Evolutionary conservation across 768 basidiomycete species (phyloP).

Genomic region (Boletus insuetus): DNA sequence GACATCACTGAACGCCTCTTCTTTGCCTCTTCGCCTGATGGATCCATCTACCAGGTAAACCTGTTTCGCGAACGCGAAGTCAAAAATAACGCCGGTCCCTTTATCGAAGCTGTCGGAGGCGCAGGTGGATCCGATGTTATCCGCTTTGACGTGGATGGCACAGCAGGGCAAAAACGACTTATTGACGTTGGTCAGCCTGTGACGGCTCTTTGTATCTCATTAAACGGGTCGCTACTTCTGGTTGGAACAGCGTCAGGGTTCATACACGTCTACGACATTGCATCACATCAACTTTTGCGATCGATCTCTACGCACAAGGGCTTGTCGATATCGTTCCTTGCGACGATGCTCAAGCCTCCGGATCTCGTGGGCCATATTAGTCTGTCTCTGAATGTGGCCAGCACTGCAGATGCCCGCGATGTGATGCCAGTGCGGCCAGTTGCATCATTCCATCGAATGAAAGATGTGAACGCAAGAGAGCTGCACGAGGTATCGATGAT

Average conservation of each 20-base stretch:
- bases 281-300: conserved; percentile 87
- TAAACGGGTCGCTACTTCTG: conserved; percentile 76
- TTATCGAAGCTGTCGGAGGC: conserved; percentile 72
- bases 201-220: conserved; percentile 70
- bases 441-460: conserved; percentile 69
- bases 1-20: conserved; percentile 86
- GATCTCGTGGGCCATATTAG: conserved; percentile 83
- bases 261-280: conserved; percentile 81
- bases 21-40: conserved; percentile 78
- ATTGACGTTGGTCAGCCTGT: conserved; percentile 72
- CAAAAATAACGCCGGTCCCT: conserved; percentile 44
- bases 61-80: conserved; percentile 64
- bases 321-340: conserved; percentile 65
- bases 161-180: conserved; percentile 52
- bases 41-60: conserved; percentile 77
- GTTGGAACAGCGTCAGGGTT: conserved; percentile 73
- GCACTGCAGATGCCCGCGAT: conserved; percentile 45
- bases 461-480: conserved; percentile 63
- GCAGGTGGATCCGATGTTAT: conserved; percentile 69
- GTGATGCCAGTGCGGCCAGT: conserved; percentile 65
- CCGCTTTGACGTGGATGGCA: conserved; percentile 53
- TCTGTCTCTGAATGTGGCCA: conserved; percentile 42
- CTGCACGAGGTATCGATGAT: conserved; percentile 69
- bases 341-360: conserved; percentile 79
- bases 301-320: conserved; percentile 73